Evolutionary conservation across 148 eudicot genomes (phyloP), one percentile per base, ranked within the genome.

Genomic region (Heliamphora exappendiculata): DNA sequence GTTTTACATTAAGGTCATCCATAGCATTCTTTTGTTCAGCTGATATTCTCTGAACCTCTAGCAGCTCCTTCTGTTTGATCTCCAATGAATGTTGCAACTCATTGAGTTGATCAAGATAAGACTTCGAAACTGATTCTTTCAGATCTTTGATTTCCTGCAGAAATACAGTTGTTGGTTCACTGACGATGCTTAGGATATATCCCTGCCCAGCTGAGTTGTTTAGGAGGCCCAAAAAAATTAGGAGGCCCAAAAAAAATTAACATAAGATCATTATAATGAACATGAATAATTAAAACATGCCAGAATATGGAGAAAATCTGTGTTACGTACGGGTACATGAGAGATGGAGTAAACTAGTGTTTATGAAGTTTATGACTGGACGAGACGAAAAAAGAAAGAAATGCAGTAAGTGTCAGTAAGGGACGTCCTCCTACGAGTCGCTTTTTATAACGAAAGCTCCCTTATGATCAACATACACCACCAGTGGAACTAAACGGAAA

Each of bases 1-100:
- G 87, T 79, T 90, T 85, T 85, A 83, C 90, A 69, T 86, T 92
- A 59, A 92, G 89, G 84, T 92, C 97, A 78, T 89, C 97, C 76
- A 90, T 78, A 47, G 81, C 86, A 84, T 92, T 90, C 75, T 87
- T 94, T 79, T 90, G 96, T 55, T 92, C 98, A 73, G 91, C 82
- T 26, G 88, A 85, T 71, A 82, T 76, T 83, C 75, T 90, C 78
- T 76, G 85, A 75, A 75, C 80, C 44, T 90, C 92, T 11, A 76
- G 69, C 81, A 94, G 55, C 73, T 89, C 91, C 80, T 87, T 90
- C 87, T 88, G 86, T 73, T 85, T 89, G 74, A 65, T 69, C 83
- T 88, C 96, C 80, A 92, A 69, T n/a, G 81, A 76, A 67, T 81
- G 82, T 51, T 75, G 84, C 80, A 90, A 77, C 75, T 87, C 90